Conservation (phyloP, 768 basidiomycete species). For the Hydnomerulius pinastri region DNA sequence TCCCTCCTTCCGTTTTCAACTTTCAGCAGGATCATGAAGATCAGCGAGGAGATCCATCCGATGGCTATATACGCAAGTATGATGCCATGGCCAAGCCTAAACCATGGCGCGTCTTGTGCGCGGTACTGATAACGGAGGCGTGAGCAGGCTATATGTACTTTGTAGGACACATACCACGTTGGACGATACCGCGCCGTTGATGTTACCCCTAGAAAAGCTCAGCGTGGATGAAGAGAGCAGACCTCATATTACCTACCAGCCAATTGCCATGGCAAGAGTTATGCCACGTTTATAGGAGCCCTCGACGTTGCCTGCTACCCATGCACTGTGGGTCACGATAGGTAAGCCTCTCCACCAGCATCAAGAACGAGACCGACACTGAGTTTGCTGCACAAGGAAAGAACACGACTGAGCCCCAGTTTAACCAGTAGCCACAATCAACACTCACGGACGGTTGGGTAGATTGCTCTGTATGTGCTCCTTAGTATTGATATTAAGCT, state of each 20-base stretch:
- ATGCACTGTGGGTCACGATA: slow-evolving; percentile 46
- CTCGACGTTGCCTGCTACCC: slow-evolving; percentile 73
- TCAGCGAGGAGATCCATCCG: slow-evolving; percentile 54
- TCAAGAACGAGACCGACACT: slow-evolving; percentile 40
- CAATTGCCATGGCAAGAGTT: slow-evolving; percentile 70
- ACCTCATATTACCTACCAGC: slow-evolving; percentile 35
- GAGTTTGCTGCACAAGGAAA: slow-evolving; percentile 43
- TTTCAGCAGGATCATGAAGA: slow-evolving; percentile 49
- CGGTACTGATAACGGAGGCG: slow-evolving; percentile 52
- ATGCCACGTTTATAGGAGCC: slow-evolving; percentile 75
- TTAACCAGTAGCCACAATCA: background rate
- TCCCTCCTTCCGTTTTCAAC: slow-evolving; percentile 64
- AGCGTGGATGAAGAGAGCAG: slow-evolving; percentile 18
- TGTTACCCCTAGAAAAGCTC: slow-evolving; percentile 46
- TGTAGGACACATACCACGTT: slow-evolving; percentile 54
- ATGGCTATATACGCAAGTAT: slow-evolving; percentile 70
- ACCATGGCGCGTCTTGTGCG: slow-evolving; percentile 64
- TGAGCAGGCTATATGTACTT: background rate
- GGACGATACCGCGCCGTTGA: slow-evolving; percentile 68
- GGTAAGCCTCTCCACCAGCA: background rate
- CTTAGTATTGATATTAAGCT: slow-evolving; percentile 1
- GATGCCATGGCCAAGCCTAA: slow-evolving; percentile 66
- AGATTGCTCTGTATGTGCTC: slow-evolving; percentile 38
- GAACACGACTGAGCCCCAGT: background rate
- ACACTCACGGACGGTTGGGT: slow-evolving; percentile 46